Conservation (phyloP, 192 early-diverging fungal genomes). For the Lunasporangiospora selenospora region DNA sequence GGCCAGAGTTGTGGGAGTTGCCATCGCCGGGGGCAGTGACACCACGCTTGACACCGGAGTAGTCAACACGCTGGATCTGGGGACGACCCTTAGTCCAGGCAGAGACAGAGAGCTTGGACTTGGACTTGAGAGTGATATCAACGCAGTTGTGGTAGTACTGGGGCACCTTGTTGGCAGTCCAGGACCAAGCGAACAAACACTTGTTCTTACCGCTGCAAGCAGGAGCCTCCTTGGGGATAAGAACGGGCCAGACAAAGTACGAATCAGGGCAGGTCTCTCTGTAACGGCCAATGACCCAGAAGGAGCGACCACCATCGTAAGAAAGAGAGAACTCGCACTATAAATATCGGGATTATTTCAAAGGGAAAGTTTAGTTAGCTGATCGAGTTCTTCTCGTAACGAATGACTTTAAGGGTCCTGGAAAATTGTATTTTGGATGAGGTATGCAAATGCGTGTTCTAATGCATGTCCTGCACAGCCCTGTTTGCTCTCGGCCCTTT, state of each 20-base stretch:
- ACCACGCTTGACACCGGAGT: conserved; percentile 1
- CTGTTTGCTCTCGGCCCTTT: too few relatives aligned
- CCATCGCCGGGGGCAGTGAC: conserved; percentile 36
- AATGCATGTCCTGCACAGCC: too few relatives aligned
- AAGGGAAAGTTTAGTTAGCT: too few relatives aligned
- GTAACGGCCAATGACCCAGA: conserved; percentile 39
- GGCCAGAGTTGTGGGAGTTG: conserved; percentile 15
- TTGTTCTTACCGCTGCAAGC: neutral
- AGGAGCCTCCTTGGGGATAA: conserved; percentile 12
- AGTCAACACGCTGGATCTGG: conserved; percentile 41
- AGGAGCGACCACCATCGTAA: conserved; percentile 68
- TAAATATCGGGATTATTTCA: too few relatives aligned
- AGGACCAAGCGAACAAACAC: conserved; percentile 29
- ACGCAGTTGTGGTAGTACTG: conserved; percentile 83
- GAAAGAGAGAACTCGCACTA: conserved; percentile 76
- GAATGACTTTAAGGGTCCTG: too few relatives aligned
- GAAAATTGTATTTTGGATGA: too few relatives aligned
- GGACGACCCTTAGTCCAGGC: too few relatives aligned
- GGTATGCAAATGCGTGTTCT: too few relatives aligned
- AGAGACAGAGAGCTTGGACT: too few relatives aligned
- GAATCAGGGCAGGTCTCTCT: conserved; percentile 49
- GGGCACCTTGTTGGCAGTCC: conserved; percentile 74
- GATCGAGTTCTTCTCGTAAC: too few relatives aligned
- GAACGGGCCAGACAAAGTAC: conserved; percentile 13
- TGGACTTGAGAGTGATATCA: conserved; percentile 60